Evolutionary conservation across 495 filamentous ascomycete genomes (phyloP).

Genomic region (Aspergillus cristatus): DNA sequence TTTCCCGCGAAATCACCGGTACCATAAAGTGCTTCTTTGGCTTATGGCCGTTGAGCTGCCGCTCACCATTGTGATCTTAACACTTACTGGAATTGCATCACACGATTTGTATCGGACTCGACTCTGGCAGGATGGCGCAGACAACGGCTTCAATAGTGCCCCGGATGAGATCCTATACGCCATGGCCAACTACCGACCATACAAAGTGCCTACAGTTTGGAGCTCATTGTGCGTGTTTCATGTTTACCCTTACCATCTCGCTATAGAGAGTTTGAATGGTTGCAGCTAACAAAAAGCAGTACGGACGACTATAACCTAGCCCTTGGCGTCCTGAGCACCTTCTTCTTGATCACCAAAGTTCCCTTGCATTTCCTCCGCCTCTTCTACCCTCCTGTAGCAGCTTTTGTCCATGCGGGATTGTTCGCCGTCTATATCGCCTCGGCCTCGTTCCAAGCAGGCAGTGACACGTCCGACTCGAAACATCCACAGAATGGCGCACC

Average conservation of each 20-base stretch:
- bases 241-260: conserved; percentile 11
- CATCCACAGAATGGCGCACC: conserved; percentile 58
- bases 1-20: conserved; percentile 53
- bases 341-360: conserved; percentile 45
- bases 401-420: conserved; percentile 48
- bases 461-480: conserved; percentile 66
- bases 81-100: conserved; percentile 72
- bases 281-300: conserved; percentile 34
- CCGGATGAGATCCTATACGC: conserved; percentile 65
- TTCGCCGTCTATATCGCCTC: conserved; percentile 57
- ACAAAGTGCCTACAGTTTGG: conserved; percentile 69
- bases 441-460: conserved; percentile 64
- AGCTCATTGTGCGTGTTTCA: conserved; percentile 68
- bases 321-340: conserved; percentile 59
- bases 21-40: conserved; percentile 50
- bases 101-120: conserved; percentile 70
- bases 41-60: conserved; percentile 63
- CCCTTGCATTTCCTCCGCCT: conserved; percentile 62
- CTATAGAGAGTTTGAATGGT: neutral
- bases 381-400: conserved; percentile 60
- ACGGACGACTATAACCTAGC: conserved; percentile 75
- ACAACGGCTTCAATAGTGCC: conserved; percentile 76
- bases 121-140: conserved; percentile 72
- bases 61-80: conserved; percentile 59
- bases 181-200: conserved; percentile 62